A percentile compares a stretch with the other conserved stretches of the same genome.
Evolutionary conservation across 2,329 filamentous ascomycete species (phyloP).

Genomic region (Alternaria incomplexa): DNA sequence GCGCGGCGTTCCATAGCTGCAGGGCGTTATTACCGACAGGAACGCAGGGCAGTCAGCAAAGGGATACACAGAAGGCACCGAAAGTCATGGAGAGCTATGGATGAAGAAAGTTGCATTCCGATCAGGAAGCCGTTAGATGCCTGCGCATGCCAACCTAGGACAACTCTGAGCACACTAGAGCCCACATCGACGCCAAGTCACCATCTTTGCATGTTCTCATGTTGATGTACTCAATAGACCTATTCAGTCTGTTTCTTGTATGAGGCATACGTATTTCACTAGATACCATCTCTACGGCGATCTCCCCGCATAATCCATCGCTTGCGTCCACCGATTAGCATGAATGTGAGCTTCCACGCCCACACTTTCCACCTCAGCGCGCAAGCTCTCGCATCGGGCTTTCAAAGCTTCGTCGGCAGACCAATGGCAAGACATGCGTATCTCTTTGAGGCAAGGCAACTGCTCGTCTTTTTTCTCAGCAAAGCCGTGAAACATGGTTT

Average conservation of each 20-base stretch:
- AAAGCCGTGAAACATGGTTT: slow-evolving; percentile 21
- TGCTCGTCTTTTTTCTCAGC: slow-evolving; percentile 1
- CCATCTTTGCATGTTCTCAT: too few relatives aligned
- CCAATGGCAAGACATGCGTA: not conserved
- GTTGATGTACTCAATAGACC: too few relatives aligned
- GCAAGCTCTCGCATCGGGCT: not conserved
- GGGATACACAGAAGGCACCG: not conserved
- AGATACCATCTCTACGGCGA: not conserved
- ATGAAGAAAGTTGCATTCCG: not conserved
- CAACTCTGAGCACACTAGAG: too few relatives aligned
- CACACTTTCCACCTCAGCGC: not conserved
- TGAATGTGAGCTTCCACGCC: slow-evolving; percentile 13
- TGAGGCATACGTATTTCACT: too few relatives aligned
- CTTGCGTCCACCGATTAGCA: slow-evolving; percentile 4
- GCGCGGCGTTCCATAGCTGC: not conserved
- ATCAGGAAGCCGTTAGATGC: too few relatives aligned
- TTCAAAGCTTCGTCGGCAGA: not conserved
- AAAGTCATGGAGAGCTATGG: not conserved
- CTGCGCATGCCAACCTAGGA: too few relatives aligned
- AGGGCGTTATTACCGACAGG: not conserved
- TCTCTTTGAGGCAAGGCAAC: not conserved
- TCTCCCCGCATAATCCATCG: slow-evolving; percentile 14
- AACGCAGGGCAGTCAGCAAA: not conserved
- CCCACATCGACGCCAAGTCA: too few relatives aligned
- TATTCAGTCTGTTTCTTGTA: too few relatives aligned